Base-by-base conservation (phyloP, 129 eudicot genomes). In the Artemisia tridentata region DNA sequence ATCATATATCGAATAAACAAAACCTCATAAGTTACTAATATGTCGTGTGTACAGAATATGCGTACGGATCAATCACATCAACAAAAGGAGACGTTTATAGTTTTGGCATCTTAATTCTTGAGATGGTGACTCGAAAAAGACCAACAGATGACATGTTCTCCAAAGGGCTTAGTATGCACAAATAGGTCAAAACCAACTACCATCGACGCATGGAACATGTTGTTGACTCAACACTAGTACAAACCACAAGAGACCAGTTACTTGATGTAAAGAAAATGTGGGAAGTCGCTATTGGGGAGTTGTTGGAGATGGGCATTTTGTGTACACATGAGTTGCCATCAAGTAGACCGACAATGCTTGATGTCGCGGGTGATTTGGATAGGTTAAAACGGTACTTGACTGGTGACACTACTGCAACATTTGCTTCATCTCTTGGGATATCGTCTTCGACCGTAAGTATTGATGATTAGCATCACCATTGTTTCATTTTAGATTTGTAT, bases 61-160 rank as follows among this genome's bases (percentile, higher is more conserved):
- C 80, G 15, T 75, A 83, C 61, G 91, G 91, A 67, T 78, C 86
- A 46, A 76, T 19, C 67, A 74, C 84, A 5, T 83, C 88, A 13
- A 83, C 80, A 23, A 62, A 80, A 64, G 91, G 91, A 45, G 91
- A 83, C 50, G 91, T 83, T 38, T 83, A 86, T 75, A 86, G 88
- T 29, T 86, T 86, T 25, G 88, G 91, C 18, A 63, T 86, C 55
- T 65, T 86, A 16, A 84, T 86, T 18, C 82, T 86, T n/a, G 91
- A 86, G 79, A 81, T 79, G 80, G 80, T 86, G 51, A 83, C 88
- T 13, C 27, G 91, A 69, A 86, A 79, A 78, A 78, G 82, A 57
- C 86, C 91, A 21, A 86, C 91, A 11, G 88, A 80, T 15, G 79
- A 78, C 60, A 78, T 86, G 80, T 86, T 86, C 52, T 38, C 38